Conservation (phyloP, 441 rosid genomes). For the Manihot esculenta region DNA sequence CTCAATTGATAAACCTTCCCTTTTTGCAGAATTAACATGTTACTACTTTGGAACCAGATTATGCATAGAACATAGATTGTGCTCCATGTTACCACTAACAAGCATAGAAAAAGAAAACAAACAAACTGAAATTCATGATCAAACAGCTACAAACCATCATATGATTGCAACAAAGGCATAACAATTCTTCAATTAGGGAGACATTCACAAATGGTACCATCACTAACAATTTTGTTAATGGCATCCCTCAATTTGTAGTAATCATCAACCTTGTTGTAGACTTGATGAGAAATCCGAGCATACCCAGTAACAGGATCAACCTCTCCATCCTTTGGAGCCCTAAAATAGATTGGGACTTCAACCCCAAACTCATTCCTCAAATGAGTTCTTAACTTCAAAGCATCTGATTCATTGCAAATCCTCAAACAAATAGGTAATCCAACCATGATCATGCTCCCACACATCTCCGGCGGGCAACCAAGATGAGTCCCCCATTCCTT, state of each 20-base stretch:
- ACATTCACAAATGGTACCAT: conserved; percentile 53
- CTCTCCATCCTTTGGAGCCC: conserved; percentile 52
- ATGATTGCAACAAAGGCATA: conserved; percentile 23
- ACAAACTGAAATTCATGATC: neutral
- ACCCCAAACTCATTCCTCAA: conserved; percentile 64
- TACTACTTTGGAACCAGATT: neutral
- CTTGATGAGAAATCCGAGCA: conserved; percentile 78
- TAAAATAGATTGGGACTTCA: conserved; percentile 67
- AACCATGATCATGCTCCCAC: conserved; percentile 83
- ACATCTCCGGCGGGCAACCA: conserved; percentile 80
- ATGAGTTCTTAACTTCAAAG: conserved; percentile 51
- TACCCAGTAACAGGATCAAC: conserved; percentile 53
- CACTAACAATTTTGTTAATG: conserved; percentile 46
- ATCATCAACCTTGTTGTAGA: conserved; percentile 76
- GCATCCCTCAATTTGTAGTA: conserved; percentile 70
- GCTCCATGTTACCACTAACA: too few species aligned
- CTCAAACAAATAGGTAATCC: conserved; percentile 71
- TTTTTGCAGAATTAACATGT: neutral
- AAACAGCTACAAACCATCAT: conserved; percentile 1
- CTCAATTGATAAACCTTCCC: neutral
- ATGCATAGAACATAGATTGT: too few species aligned
- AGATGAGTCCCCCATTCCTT: conserved; percentile 86
- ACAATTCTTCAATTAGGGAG: conserved; percentile 41
- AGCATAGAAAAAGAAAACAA: too few species aligned
- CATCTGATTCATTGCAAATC: conserved; percentile 51